Evolutionary conservation across 257 asterid genomes (phyloP).

Genomic region (Coffea eugenioides): DNA sequence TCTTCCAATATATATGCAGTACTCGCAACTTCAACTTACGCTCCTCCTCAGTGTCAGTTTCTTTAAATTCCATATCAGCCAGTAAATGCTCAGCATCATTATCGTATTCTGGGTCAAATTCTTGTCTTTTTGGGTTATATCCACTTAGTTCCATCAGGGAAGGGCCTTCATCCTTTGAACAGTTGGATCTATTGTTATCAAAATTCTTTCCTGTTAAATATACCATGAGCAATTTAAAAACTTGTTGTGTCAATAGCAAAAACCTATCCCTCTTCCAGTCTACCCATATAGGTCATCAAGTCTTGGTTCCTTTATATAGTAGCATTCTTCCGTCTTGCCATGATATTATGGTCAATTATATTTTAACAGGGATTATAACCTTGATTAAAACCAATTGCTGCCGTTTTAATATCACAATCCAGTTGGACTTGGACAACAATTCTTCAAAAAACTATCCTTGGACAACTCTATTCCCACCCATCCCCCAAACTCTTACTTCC

Average conservation of each 20-base stretch:
- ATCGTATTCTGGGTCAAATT: constrained; percentile 86
- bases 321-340: not conserved
- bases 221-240: constrained; percentile 27
- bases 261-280: not conserved
- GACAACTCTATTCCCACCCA: not conserved
- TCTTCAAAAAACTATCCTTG: not conserved
- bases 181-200: constrained; percentile 57
- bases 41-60: constrained; percentile 73
- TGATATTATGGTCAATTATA: not conserved
- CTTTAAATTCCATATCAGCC: constrained; percentile 95
- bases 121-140: constrained; percentile 70
- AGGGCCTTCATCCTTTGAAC: constrained; percentile 52
- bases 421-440: no score
- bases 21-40: constrained; percentile 66
- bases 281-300: not conserved
- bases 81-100: constrained; percentile 83
- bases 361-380: not conserved
- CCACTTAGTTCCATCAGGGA: constrained; percentile 69
- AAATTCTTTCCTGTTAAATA: constrained; percentile 54
- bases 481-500: not conserved
- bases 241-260: not conserved
- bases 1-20: constrained; percentile 67
- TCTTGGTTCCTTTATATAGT: not conserved
- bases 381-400: not conserved
- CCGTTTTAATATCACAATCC: no score